Base-by-base conservation (phyloP, 257 asterid species). In the Gentiana straminea region DNA sequence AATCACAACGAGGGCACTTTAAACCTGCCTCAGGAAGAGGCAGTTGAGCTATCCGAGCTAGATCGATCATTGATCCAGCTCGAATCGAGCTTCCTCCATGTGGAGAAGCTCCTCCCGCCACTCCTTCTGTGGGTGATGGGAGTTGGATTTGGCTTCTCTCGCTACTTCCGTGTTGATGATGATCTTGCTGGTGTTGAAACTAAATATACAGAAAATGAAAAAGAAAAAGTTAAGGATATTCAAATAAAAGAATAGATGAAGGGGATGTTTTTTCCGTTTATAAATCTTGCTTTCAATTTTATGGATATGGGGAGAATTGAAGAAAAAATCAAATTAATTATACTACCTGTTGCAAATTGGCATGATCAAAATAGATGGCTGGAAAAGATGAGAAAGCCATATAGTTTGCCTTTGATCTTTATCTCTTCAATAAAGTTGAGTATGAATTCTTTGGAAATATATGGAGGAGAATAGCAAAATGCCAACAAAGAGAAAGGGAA, bases 361-460 rank as follows among this genome's bases (percentile, higher is more conserved):
- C 73, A 75, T 72, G 81, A 72, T 76, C 81, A 71, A 68, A 69
- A 75, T 75, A 75, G 62, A 64, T 41, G 1, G 46, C 70, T 46
- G 81, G 77, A 75, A 75, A 68, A 71, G 81, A 74, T 59, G 79
- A 71, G 77, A 75, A 75, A 71, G 58, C 72, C 81, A 75, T 75
- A 36, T 64, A 57, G 24, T 24, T 15, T 24, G 24, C 52, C 68
- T 70, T 70, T 61, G 64, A 49, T 64, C 62, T 63, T 75, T 66
- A 52, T 68, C 75, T 71, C 24, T 24, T 75, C 68, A 36, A 52
- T 63, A 75, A 75, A 75, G 81, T 51, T 71, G 61, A 54, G 68
- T 24, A 59, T 58, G 57, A 72, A 58, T 64, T 63, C 70, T 75
- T 68, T 64, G 75, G 73, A 68, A 68, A 75, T 75, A 75, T 71